Conservation (phyloP, 1,284 basidiomycete genomes). For the Singerocomus rubriflavus region DNA sequence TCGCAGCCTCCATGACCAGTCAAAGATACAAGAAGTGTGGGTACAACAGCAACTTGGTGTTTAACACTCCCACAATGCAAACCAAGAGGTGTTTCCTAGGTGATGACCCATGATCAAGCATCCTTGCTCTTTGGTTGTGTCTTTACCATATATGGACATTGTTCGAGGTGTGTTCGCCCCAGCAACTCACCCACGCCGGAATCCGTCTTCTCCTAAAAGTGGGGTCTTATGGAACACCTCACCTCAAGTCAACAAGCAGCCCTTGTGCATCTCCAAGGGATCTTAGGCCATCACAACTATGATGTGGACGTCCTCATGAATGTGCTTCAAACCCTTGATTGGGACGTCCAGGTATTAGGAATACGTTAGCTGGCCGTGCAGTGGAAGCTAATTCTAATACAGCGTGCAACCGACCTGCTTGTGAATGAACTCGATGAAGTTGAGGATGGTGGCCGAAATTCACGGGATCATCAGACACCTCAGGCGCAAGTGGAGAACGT, state of each 20-base stretch:
- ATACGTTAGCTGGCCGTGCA: background rate
- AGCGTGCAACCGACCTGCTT: constrained; percentile 62
- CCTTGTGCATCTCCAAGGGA: constrained; percentile 18
- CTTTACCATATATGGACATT: too few species aligned
- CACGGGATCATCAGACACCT: constrained; percentile 27
- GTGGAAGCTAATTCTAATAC: background rate
- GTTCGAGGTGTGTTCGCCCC: too few species aligned
- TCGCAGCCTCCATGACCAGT: constrained; percentile 8
- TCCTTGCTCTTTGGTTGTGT: too few species aligned
- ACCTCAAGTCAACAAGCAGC: constrained; percentile 14
- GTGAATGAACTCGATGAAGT: constrained; percentile 41
- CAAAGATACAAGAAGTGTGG: too few species aligned
- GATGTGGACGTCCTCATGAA: constrained; percentile 58
- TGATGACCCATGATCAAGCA: too few species aligned
- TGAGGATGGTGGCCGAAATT: constrained; percentile 7
- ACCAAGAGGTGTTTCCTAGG: too few species aligned
- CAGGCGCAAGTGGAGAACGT: constrained; percentile 56
- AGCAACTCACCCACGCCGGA: too few species aligned
- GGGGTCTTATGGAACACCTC: constrained; percentile 19
- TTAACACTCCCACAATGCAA: too few species aligned
- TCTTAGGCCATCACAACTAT: constrained; percentile 36
- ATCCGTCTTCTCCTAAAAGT: too few species aligned
- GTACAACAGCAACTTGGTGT: too few species aligned
- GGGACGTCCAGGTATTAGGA: constrained; percentile 60
- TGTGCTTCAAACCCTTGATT: constrained; percentile 58